Evolutionary conservation across 345 rosid genomes (phyloP), one percentile per base, ranked within the genome.

Genomic region (Leavenworthia alabamica): DNA sequence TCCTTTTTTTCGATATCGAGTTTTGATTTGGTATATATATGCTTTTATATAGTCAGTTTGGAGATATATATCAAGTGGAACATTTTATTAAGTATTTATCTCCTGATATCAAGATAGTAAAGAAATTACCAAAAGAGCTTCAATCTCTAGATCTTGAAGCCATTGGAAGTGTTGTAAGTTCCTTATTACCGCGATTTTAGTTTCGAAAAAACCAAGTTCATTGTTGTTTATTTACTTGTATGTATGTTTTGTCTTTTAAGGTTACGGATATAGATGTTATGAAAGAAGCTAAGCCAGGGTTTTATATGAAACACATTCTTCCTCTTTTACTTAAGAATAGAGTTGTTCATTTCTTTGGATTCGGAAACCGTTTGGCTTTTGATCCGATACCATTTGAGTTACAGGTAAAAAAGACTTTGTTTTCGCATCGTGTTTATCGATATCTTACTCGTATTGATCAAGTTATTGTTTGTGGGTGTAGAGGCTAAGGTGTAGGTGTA

Each of bases 401-500:
- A 77, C 99, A 93, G 96, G 99, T 89, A 20, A 1, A 1, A 20
- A 1, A 20, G n/a, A n/a, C n/a, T n/a, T 2, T 2, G 22, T 20
- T 20, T 20, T 20, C 1, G 23, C 14, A 13, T 5, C 0, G 1
- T 22, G 26, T 4, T 7, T 40, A 41, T 47, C 13, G 10, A 11
- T 27, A 12, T 71, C 0, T 63, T n/a, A 29, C 33, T 1, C 1
- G n/a, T 64, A 62, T 3, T 69, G 26, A 64, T 48, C 54, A 11
- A 57, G 7, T 3, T 62, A 45, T 45, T 55, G n/a, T 63, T 52
- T 69, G 65, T 78, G 71, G 80, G 64, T 80, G 82, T 87, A 90
- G 99, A 84, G 96, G 58, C 82, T 90, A 79, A 95, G 97, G 58
- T 90, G 99, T 81, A 87, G 96, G 83, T 93, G 97, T 72, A 93